Conservation (phyloP, 2,329 filamentous ascomycete genomes). For the Beauveria scarabaeidicola region DNA sequence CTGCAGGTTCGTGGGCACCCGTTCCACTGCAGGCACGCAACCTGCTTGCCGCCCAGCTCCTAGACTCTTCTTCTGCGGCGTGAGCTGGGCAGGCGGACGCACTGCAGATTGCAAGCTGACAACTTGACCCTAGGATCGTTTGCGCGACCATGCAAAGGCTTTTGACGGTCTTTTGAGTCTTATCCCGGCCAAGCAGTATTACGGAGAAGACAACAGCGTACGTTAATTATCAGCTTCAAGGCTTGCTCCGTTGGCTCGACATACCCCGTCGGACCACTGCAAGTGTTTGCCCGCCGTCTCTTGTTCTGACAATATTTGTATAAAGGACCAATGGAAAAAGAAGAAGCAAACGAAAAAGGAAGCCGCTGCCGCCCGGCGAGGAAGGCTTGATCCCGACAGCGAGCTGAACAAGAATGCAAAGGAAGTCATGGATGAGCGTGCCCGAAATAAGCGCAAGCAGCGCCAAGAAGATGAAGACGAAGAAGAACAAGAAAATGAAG, state of each 20-base stretch:
- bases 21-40: constrained; percentile 11
- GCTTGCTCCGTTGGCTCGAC: background rate
- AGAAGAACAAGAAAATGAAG: constrained; percentile 33
- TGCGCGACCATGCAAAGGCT: constrained; percentile 57
- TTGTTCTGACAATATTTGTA: background rate
- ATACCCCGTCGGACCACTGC: constrained; percentile 9
- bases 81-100: background rate
- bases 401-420: constrained; percentile 73
- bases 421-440: constrained; percentile 80
- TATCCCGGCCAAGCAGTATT: constrained; percentile 86
- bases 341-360: constrained; percentile 95
- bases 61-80: background rate
- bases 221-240: constrained; percentile 28
- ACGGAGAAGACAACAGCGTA: constrained; percentile 77
- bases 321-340: constrained; percentile 83
- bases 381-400: constrained; percentile 86
- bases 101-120: background rate
- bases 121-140: constrained; percentile 37
- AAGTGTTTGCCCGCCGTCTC: background rate
- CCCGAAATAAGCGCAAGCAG: constrained; percentile 71
- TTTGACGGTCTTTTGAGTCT: constrained; percentile 82
- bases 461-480: constrained; percentile 37
- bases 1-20: constrained; percentile 35
- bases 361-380: constrained; percentile 70
- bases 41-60: background rate